Percentiles rank a stretch among this genome's conserved stretches.
Evolutionary conservation across 176 grass and related monocot genomes (phyloP).

Genomic region (Zea luxurians): DNA sequence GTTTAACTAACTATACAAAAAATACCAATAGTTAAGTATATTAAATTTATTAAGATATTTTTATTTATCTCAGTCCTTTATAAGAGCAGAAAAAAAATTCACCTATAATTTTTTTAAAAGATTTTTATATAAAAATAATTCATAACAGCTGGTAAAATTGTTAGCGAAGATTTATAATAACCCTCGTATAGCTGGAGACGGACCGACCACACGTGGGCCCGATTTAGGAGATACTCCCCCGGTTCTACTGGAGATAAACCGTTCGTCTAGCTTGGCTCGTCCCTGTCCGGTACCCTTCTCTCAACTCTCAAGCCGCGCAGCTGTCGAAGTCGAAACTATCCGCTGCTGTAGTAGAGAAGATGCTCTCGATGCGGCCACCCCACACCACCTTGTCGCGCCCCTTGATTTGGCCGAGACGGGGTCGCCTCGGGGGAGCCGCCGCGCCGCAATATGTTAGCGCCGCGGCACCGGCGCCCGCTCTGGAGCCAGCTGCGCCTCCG

Average conservation of each 20-base stretch:
- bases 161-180: too few relatives aligned
- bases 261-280: neutral
- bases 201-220: too few relatives aligned
- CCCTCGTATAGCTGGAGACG: too few relatives aligned
- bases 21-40: too few relatives aligned
- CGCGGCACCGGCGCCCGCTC: neutral
- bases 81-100: too few relatives aligned
- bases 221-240: neutral
- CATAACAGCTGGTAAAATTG: too few relatives aligned
- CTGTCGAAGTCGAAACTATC: neutral
- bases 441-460: neutral
- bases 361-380: constrained; percentile 3
- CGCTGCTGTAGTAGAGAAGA: neutral
- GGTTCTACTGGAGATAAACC: neutral
- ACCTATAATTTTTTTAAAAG: too few relatives aligned
- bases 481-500: neutral
- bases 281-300: neutral
- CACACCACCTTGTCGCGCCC: neutral
- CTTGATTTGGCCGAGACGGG: neutral
- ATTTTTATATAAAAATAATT: too few relatives aligned
- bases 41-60: too few relatives aligned
- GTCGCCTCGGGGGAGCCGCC: neutral
- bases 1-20: too few relatives aligned
- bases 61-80: too few relatives aligned
- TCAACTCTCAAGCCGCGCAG: neutral